These are phyloP conservation scores for Fusarium sp. DNA, from an alignment of 2,329 filamentous ascomycete species.

Conservation along the genomic window DNA sequence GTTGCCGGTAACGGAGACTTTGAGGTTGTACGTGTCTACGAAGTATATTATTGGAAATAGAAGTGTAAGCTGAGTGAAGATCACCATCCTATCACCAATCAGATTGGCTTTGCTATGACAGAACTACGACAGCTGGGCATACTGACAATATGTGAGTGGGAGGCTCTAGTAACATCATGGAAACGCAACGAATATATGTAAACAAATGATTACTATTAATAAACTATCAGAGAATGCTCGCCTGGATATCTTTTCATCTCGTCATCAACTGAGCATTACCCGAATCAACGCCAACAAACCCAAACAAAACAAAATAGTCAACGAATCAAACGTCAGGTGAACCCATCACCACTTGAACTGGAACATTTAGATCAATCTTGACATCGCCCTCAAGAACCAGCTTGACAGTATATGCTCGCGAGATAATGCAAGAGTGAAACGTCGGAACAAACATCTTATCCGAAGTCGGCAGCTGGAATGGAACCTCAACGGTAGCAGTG, in stretches of 20 bases:
- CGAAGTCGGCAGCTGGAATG: constrained; percentile 15
- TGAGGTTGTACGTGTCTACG: no score
- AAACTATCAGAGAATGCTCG: constrained; percentile 19
- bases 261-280: constrained; percentile 9
- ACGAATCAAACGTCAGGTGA: constrained; percentile 11
- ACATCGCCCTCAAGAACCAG: constrained; percentile 32
- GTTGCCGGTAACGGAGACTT: no score
- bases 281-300: constrained; percentile 1
- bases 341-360: constrained; percentile 37
- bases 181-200: background rate
- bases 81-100: no score
- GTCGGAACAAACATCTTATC: constrained; percentile 41
- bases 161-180: no score
- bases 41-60: no score
- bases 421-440: constrained; percentile 31
- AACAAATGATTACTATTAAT: constrained; percentile 34
- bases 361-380: constrained; percentile 37
- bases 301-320: no score
- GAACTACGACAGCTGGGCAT: no score
- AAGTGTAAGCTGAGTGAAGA: no score
- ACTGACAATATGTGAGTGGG: no score
- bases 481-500: constrained; percentile 34
- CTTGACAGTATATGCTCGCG: constrained; percentile 32
- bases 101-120: no score
- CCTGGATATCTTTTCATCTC: constrained; percentile 38